Evolutionary conservation across 176 grass and related monocot species (phyloP).

Genomic region (Typha latifolia): DNA sequence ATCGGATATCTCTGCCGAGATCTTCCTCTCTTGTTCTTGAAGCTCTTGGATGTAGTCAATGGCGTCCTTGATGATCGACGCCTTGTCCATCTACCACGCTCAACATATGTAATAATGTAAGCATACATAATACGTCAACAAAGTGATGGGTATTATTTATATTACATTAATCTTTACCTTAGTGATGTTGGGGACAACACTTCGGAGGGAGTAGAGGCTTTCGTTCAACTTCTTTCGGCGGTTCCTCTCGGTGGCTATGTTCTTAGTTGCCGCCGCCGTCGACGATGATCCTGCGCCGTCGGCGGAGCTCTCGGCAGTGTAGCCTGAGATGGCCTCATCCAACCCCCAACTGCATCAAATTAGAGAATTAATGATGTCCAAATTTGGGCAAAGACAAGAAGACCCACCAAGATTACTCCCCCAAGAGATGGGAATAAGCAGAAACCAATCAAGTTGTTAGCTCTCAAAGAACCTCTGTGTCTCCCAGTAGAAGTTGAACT

Average conservation of each 20-base stretch:
- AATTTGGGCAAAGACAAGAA: too few relatives aligned
- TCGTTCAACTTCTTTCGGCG: conserved; percentile 46
- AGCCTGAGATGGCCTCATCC: conserved; percentile 12
- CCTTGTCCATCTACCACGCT: conserved; percentile 19
- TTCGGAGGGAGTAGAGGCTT: conserved; percentile 49
- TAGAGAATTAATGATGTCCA: too few relatives aligned
- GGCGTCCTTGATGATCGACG: conserved; percentile 19
- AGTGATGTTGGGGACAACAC: conserved; percentile 57
- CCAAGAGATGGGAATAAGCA: not conserved
- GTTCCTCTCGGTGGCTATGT: conserved; percentile 23
- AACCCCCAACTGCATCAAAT: conserved; percentile 25
- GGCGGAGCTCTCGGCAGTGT: conserved; percentile 19
- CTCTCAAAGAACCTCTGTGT: conserved; percentile 28
- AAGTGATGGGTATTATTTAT: too few relatives aligned
- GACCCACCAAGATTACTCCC: too few relatives aligned
- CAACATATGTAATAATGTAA: not conserved
- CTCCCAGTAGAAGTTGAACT: conserved; percentile 39
- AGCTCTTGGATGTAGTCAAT: conserved; percentile 25
- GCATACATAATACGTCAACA: too few relatives aligned
- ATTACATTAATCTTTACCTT: conserved; percentile 21
- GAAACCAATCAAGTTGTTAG: conserved; percentile 31
- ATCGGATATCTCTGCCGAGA: conserved; percentile 5
- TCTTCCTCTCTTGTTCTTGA: conserved; percentile 16
- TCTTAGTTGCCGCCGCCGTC: conserved; percentile 1
- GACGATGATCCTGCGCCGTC: conserved; percentile 17